These are phyloP conservation scores for Suillus decipiens DNA, from an alignment of 768 basidiomycete genomes.

Conservation along the genomic window DNA sequence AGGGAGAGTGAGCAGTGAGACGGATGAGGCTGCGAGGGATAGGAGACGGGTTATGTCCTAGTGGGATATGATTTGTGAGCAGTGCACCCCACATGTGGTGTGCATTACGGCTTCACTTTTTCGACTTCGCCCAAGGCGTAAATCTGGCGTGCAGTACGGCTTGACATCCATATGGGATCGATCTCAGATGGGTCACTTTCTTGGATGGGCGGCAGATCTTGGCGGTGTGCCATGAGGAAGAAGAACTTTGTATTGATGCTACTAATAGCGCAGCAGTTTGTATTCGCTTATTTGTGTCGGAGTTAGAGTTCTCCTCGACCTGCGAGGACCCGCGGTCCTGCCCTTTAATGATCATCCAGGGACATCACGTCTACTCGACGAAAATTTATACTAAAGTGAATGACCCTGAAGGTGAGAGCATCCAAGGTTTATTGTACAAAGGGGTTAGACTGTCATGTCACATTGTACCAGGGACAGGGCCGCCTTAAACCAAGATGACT, in stretches of 20 bases:
- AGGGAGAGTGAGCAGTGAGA: slow-evolving; percentile 78
- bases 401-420: slow-evolving; percentile 4
- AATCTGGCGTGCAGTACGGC: slow-evolving; percentile 79
- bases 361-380: not conserved
- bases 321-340: slow-evolving; percentile 8
- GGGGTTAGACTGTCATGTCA: not conserved
- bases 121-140: slow-evolving; percentile 80
- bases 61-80: not conserved
- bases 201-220: not conserved
- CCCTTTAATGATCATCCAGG: slow-evolving; percentile 4
- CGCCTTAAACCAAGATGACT: not conserved
- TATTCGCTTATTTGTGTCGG: not conserved
- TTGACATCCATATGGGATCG: slow-evolving; percentile 81
- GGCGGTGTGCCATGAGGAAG: not conserved
- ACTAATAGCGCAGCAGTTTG: not conserved
- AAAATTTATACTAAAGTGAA: not conserved
- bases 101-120: slow-evolving; percentile 47
- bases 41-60: slow-evolving; percentile 81
- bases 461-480: not conserved
- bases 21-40: slow-evolving; percentile 73
- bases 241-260: not conserved
- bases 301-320: not conserved
- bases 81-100: not conserved
- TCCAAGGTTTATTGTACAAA: not conserved
- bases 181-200: slow-evolving; percentile 41